A percentile compares a stretch with the other conserved stretches of the same genome.
Evolutionary conservation across 2,329 filamentous ascomycete genomes (phyloP).

Genomic region (Aspergillus sp.): DNA sequence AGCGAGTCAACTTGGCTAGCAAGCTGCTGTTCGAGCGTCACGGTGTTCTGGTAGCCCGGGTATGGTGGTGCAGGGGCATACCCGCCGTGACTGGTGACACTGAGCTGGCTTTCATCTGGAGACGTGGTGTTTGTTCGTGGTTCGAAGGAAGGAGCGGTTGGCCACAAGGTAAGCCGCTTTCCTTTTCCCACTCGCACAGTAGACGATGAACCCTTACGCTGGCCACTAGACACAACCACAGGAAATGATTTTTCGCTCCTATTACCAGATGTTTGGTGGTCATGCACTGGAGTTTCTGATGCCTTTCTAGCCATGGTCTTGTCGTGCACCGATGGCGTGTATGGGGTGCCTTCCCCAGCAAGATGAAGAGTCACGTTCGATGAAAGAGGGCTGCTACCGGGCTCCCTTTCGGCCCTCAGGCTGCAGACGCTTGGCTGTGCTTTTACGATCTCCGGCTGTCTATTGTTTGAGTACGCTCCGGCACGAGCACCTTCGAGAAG

Average conservation of each 20-base stretch:
- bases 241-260: too few species aligned
- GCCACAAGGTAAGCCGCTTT: too few species aligned
- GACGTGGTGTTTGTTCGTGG: neutral
- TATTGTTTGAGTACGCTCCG: conserved; percentile 10
- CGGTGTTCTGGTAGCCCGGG: conserved; percentile 16
- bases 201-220: too few species aligned
- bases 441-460: conserved; percentile 8
- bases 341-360: too few species aligned
- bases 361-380: neutral
- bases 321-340: too few species aligned
- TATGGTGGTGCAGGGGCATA: conserved; percentile 20
- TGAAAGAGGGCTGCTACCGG: neutral
- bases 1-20: conserved; percentile 11
- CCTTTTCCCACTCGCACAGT: too few species aligned
- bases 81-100: conserved; percentile 12
- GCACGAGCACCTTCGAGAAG: conserved; percentile 3
- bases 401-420: conserved; percentile 6
- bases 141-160: neutral
- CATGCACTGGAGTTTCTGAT: too few species aligned
- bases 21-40: conserved; percentile 17
- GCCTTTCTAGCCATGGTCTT: too few species aligned
- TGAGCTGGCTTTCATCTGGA: neutral
- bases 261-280: too few species aligned
- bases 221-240: too few species aligned
- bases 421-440: conserved; percentile 6